Percentiles rank a stretch among this genome's conserved stretches.
Conservation (phyloP, 129 eudicot species). For the Logfia minima region DNA sequence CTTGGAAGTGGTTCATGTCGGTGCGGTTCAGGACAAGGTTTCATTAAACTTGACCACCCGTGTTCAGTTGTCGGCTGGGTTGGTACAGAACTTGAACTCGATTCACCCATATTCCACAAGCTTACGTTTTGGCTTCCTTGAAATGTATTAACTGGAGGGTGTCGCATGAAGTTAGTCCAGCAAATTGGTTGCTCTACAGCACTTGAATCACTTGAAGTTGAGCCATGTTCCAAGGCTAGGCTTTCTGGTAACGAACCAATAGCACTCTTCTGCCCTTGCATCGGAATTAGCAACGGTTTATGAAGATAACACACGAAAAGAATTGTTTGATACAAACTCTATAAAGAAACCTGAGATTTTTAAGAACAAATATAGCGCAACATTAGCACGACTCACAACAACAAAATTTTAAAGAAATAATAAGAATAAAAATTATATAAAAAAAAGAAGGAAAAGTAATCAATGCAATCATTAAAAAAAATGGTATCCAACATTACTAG, state of each 20-base stretch:
- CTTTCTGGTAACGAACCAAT: conserved; percentile 64
- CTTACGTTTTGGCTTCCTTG: conserved; percentile 40
- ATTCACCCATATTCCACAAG: conserved; percentile 65
- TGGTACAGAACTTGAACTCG: conserved; percentile 52
- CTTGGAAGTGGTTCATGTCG: conserved; percentile 40
- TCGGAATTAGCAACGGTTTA: conserved; percentile 34
- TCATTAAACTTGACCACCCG: conserved; percentile 48
- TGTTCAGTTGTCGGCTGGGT: conserved; percentile 37
- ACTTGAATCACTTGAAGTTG: conserved; percentile 50
- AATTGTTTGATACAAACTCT: conserved; percentile 9
- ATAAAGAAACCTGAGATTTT: conserved; percentile 31
- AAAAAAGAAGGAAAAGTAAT: not conserved
- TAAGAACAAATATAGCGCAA: not conserved
- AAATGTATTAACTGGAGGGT: conserved; percentile 41
- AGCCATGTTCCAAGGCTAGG: conserved; percentile 58
- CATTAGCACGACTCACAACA: not conserved
- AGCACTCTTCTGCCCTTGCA: conserved; percentile 86
- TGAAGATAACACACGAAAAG: conserved; percentile 1
- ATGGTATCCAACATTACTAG: not conserved
- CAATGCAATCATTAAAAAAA: not conserved
- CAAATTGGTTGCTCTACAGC: conserved; percentile 52
- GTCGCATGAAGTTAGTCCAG: conserved; percentile 50
- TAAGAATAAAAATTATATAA: not conserved
- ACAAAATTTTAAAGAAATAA: not conserved
- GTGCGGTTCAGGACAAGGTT: conserved; percentile 36